phyloP scores from a whole-genome alignment of 2,329 filamentous ascomycete genomes.

The Aspergillus alliaceus region DNA sequence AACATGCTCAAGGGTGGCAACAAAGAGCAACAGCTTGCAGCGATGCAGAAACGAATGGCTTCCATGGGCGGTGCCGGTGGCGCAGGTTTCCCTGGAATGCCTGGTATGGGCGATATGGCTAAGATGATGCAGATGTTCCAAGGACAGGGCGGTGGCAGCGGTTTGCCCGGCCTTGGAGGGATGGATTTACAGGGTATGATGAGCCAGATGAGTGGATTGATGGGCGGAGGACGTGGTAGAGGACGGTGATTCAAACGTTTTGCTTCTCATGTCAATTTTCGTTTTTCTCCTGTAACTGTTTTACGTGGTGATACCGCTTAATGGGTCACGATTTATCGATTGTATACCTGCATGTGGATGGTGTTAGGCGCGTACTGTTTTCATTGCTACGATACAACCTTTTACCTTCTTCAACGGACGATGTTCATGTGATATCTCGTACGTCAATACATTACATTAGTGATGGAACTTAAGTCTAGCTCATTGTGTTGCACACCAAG shows the following conservation, averaged over 20 bases:
- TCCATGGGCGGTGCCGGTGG: conserved; percentile 79
- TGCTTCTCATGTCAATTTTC: conserved; percentile 14
- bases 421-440: neutral
- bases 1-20: conserved; percentile 87
- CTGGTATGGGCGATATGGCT: conserved; percentile 80
- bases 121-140: conserved; percentile 97
- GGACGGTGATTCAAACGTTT: conserved; percentile 24
- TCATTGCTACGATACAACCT: neutral
- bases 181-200: conserved; percentile 71
- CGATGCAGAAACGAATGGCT: conserved; percentile 94
- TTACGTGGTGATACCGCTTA: neutral
- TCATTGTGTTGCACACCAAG: neutral
- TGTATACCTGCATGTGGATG: conserved; percentile 15
- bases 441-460: neutral
- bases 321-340: conserved; percentile 8
- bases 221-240: conserved; percentile 42
- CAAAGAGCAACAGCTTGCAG: conserved; percentile 88
- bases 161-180: conserved; percentile 60
- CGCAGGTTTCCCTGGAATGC: conserved; percentile 62
- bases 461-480: neutral
- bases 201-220: conserved; percentile 71
- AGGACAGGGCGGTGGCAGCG: conserved; percentile 66
- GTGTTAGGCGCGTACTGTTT: conserved; percentile 19
- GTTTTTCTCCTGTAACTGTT: conserved; percentile 21
- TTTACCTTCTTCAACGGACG: neutral